Conservation (phyloP, 2,329 filamentous ascomycete genomes). For the Cladobotryum mycophilum region DNA sequence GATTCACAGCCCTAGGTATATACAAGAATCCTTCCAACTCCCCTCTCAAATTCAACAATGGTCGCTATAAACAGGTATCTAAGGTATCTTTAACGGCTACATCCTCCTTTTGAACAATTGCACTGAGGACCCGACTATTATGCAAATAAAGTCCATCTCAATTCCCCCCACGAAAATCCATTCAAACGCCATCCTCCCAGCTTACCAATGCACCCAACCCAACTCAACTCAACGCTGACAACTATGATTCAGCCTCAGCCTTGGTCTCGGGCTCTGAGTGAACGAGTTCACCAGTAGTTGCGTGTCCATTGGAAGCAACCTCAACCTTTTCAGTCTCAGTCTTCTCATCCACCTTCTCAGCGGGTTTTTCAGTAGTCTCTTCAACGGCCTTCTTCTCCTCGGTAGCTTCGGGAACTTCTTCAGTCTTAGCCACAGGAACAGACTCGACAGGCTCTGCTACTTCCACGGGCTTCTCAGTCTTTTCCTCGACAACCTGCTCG, state of each 20-base stretch:
- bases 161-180: neutral
- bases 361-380: neutral
- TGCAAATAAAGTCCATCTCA: neutral
- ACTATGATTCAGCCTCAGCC: neutral
- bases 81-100: slow-evolving; percentile 14
- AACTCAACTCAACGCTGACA: too few species aligned
- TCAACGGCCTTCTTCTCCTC: too few species aligned
- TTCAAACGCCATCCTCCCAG: slow-evolving; percentile 1
- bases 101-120: slow-evolving; percentile 7
- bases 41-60: slow-evolving; percentile 9
- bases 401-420: too few species aligned
- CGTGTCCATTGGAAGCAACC: neutral
- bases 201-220: neutral
- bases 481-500: neutral
- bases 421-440: too few species aligned
- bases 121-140: neutral
- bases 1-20: neutral
- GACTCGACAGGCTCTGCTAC: too few species aligned
- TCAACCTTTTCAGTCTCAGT: slow-evolving; percentile 2
- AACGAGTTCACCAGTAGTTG: neutral
- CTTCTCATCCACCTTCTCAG: slow-evolving; percentile 1
- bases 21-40: neutral
- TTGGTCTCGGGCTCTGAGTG: neutral
- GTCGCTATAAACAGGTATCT: slow-evolving; percentile 14
- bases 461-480: too few species aligned